These are phyloP conservation scores for Cordyceps fumosorosea DNA, from an alignment of 2,329 filamentous ascomycete genomes.

Conservation along the genomic window DNA sequence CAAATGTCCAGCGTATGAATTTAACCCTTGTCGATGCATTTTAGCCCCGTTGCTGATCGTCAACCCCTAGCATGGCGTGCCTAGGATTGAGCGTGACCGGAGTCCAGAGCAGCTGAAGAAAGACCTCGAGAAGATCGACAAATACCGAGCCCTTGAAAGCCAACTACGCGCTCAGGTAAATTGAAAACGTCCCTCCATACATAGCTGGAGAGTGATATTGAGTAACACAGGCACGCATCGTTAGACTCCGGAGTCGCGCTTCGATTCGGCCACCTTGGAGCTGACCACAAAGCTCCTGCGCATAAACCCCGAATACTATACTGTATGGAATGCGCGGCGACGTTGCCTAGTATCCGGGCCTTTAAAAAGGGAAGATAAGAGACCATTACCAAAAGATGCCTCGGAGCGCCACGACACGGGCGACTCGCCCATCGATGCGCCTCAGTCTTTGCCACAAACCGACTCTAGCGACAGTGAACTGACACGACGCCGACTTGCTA, in stretches of 20 bases:
- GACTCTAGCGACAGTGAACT: constrained; percentile 46
- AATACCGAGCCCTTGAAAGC: constrained; percentile 66
- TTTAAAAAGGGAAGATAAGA: constrained; percentile 47
- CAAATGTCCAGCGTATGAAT: constrained; percentile 11
- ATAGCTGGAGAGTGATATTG: neutral
- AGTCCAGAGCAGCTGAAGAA: constrained; percentile 65
- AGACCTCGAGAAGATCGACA: constrained; percentile 68
- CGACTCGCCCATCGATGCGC: constrained; percentile 55
- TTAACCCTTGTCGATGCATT: neutral
- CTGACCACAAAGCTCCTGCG: constrained; percentile 67
- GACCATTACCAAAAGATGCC: constrained; percentile 47
- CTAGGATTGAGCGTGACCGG: constrained; percentile 55
- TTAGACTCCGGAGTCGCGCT: constrained; percentile 36
- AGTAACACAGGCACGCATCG: neutral
- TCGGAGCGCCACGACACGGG: constrained; percentile 47
- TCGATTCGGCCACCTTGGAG: constrained; percentile 51
- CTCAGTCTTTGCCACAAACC: constrained; percentile 50
- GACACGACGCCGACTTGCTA: constrained; percentile 30
- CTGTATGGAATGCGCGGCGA: constrained; percentile 84
- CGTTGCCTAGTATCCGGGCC: constrained; percentile 55
- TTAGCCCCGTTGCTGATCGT: neutral
- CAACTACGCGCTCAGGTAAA: constrained; percentile 59
- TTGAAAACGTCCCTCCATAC: neutral
- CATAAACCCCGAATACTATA: constrained; percentile 84
- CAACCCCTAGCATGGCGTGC: constrained; percentile 69